phyloP scores from a whole-genome alignment of 305 asterid species.

The Solanum aculeatissimum region DNA sequence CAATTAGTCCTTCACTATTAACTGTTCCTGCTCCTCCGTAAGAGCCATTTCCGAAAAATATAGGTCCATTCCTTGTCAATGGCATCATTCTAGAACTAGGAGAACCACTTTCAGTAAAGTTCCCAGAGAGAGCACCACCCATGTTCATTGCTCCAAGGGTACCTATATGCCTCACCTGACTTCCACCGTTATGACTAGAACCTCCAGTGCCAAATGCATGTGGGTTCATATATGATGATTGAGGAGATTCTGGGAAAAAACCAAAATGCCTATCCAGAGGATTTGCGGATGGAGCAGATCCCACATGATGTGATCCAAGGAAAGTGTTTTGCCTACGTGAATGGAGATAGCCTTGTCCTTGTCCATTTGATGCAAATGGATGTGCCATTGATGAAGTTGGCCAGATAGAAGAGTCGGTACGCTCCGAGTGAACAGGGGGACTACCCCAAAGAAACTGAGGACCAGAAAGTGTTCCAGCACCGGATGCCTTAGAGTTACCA shows the following conservation, averaged over 20 bases:
- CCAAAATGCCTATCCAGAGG: slow-evolving; percentile 73
- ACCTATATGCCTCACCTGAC: slow-evolving; percentile 32
- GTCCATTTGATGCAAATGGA: slow-evolving; percentile 40
- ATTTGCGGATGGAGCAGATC: slow-evolving; percentile 92
- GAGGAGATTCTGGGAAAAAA: slow-evolving; percentile 74
- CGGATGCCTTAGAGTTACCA: slow-evolving; percentile 43
- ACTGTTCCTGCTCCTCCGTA: slow-evolving; percentile 47
- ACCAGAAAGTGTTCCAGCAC: slow-evolving; percentile 83
- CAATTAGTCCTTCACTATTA: slow-evolving; percentile 43
- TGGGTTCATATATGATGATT: slow-evolving; percentile 50
- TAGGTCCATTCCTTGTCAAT: slow-evolving; percentile 46
- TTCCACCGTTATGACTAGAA: slow-evolving; percentile 40
- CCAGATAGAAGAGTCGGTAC: slow-evolving; percentile 43
- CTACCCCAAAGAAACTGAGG: slow-evolving; percentile 98
- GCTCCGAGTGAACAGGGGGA: slow-evolving; percentile 60
- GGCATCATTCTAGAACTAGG: slow-evolving; percentile 67
- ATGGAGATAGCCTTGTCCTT: slow-evolving; percentile 40
- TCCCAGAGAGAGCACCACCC: slow-evolving; percentile 51
- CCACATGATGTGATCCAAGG: slow-evolving; percentile 65
- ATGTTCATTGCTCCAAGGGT: slow-evolving; percentile 40
- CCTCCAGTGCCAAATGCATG: slow-evolving; percentile 38
- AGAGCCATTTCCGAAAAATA: slow-evolving; percentile 60
- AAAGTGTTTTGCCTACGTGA: slow-evolving; percentile 42
- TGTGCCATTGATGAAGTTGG: slow-evolving; percentile 41
- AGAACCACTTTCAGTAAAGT: slow-evolving; percentile 47